These are phyloP conservation scores for Cryptococcus maquisensis DNA, from an alignment of 1,284 basidiomycete genomes.

Conservation along the genomic window DNA sequence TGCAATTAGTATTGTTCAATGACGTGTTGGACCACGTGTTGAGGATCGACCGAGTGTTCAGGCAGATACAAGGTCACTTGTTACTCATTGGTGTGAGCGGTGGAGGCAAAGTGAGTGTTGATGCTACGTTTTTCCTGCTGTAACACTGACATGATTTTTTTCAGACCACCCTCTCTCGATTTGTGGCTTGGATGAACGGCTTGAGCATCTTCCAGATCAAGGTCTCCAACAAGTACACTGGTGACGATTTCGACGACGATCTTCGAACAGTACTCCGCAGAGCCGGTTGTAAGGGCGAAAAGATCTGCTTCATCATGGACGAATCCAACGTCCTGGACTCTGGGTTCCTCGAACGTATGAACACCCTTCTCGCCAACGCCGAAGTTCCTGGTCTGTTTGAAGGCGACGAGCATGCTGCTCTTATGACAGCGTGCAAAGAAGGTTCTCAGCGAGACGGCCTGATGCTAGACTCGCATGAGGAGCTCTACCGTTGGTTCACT, in stretches of 20 bases:
- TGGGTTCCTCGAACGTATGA: constrained; percentile 98
- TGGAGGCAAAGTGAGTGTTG: constrained; percentile 76
- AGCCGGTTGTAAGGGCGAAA: constrained; percentile 95
- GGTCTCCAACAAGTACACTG: constrained; percentile 97
- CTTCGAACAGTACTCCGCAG: constrained; percentile 87
- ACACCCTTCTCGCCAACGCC: constrained; percentile 97
- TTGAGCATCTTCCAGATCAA: constrained; percentile 98
- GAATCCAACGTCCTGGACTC: constrained; percentile 98
- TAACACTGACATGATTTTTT: neutral
- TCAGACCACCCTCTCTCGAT: constrained; percentile 93
- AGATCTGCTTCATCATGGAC: constrained; percentile 99
- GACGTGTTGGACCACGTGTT: constrained; percentile 97
- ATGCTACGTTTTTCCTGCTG: neutral
- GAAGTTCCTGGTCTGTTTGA: constrained; percentile 99
- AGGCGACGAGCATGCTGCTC: constrained; percentile 90
- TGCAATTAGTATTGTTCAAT: constrained; percentile 97
- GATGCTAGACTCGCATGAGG: constrained; percentile 97
- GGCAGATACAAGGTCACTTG: constrained; percentile 94
- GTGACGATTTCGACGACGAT: constrained; percentile 97
- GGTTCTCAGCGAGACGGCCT: constrained; percentile 95
- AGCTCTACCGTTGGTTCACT: constrained; percentile 95
- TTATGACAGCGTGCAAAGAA: constrained; percentile 99
- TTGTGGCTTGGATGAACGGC: constrained; percentile 99
- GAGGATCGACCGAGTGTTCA: constrained; percentile 97
- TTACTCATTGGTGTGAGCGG: constrained; percentile 96